Base-by-base conservation (phyloP, 1,284 basidiomycete species). In the Ustilago bromivora region DNA sequence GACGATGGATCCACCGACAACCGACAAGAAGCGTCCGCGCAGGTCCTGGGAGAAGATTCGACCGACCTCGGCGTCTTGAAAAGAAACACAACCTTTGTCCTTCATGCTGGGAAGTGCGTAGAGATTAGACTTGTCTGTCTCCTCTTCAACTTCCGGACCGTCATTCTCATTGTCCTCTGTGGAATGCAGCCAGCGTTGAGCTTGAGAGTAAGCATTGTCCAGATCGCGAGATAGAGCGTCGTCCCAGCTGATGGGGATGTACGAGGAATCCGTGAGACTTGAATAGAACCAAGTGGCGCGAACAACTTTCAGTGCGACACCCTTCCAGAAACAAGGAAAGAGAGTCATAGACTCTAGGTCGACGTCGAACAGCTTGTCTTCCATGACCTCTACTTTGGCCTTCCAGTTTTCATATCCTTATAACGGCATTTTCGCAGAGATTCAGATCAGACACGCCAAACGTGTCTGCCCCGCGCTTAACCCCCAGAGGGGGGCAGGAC, bases 281-380 rank as follows among this genome's bases (percentile, higher is more conserved):
- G 84, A 82, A 70, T 87, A 88, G 80, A 87, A 87, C 87, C 87
- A 87, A 3, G 82, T 85, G 0, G 83, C 82, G 2, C 82, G 79
- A 4, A 85, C 78, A 13, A 87, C 82, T 31, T 79, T 76, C 51
- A 87, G 83, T 32, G 81, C 73, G 3, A 78, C 79, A 15, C 86
- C 86, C 57, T 82, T 82, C 86, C 86, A 87, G 57, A 87, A 87
- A 53, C 83, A 85, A 2, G 87, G 87, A 53, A 79, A 86, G 28
- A 87, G 76, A 5, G 72, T 72, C 84, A 84, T 83, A n/a, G 52
- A 57, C 23, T 72, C 67, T 41, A 85, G 62, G 36, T 85, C 82
- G 36, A 85, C 84, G 41, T 85, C 84, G 60, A 84, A 85, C 47
- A 85, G 71, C 7, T 68, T 68, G 64, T 85, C 84, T 70, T 85